Base-by-base conservation (phyloP, 2,329 filamentous ascomycete species). In the Parastagonospora avenae region DNA sequence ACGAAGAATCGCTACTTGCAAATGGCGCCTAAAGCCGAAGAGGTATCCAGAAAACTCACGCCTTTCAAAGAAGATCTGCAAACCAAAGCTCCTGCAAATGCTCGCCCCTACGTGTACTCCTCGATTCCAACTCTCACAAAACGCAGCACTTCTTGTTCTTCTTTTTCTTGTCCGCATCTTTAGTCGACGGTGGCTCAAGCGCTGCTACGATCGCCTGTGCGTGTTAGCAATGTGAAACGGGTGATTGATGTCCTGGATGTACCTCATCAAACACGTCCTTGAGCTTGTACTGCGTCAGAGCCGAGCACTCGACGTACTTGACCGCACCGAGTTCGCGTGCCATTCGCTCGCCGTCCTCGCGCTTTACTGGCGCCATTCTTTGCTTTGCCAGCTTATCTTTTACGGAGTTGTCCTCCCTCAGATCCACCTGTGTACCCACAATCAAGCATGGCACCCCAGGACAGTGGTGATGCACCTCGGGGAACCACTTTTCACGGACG, bases 201-300 rank as follows among this genome's bases (percentile, higher is more conserved):
- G 93, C 93, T 58, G 93, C 93, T 60, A 97, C 93, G 67, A 97
- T 97, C 27, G 93, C 93, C 92, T 96, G 58, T 3, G 33, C 16
- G 42, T 8, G 28, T 62, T 49, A 67, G 51, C 42, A 14, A 24
- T 19, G 37, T 28, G 8, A 15, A 19, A 36, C 19, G 31, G 42
- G 32, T 19, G 30, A 15, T 10, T 15, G 12, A 4, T 14, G 12
- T 11, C 15, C 4, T 8, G 8, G 15, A 12, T 84, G 65, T 83
- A 96, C 92, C 89, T 97, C 94, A 70, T 99, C 94, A 77, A 99
- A 99, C 14, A 99, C 94, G 72, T 97, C 94, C 83, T 99, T 99
- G 62, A 99, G 80, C 79, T 97, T 97, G 80, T 92, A 97, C 80
- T 99, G 94, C 57, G 94, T 97, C 75, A 99, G 80, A 50, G 94